Conservation (phyloP, 371 early-diverging fungal genomes). For the Quaeritorhiza haematococci region DNA sequence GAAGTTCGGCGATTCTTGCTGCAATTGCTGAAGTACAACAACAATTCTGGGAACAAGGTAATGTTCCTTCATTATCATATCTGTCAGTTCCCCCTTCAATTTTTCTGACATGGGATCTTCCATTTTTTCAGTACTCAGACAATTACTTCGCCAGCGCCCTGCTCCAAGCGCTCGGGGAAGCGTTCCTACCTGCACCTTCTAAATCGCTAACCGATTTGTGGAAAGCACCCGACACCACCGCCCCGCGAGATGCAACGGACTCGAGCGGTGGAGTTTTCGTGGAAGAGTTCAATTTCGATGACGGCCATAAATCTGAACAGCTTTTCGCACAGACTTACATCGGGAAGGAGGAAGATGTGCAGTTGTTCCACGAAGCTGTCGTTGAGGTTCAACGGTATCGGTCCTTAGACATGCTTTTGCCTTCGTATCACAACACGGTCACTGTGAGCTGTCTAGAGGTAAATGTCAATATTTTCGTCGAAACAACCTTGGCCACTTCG, state of each 20-base stretch:
- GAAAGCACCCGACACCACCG: neutral
- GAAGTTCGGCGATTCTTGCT: conserved; percentile 64
- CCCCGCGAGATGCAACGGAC: neutral
- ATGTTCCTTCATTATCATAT: conserved; percentile 6
- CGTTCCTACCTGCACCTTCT: conserved; percentile 52
- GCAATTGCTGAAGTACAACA: conserved; percentile 78
- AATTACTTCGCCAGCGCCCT: conserved; percentile 70
- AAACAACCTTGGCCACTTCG: conserved; percentile 2
- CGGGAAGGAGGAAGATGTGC: conserved; percentile 36
- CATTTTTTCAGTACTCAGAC: conserved; percentile 63
- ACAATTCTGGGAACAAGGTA: conserved; percentile 82
- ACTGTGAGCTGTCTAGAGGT: conserved; percentile 75
- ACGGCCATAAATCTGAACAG: no score
- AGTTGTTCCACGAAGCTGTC: conserved; percentile 56
- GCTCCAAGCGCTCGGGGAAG: conserved; percentile 65
- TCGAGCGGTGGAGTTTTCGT: neutral
- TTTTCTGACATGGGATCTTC: neutral
- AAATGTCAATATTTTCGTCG: conserved; percentile 14
- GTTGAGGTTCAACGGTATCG: conserved; percentile 67
- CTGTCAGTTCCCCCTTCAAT: neutral
- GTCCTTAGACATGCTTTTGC: conserved; percentile 71
- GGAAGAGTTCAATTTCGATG: conserved; percentile 43
- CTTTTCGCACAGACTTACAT: neutral
- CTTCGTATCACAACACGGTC: conserved; percentile 80
- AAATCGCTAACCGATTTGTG: neutral